phyloP scores from a whole-genome alignment of 768 basidiomycete genomes.

The Tricholoma terreum region DNA sequence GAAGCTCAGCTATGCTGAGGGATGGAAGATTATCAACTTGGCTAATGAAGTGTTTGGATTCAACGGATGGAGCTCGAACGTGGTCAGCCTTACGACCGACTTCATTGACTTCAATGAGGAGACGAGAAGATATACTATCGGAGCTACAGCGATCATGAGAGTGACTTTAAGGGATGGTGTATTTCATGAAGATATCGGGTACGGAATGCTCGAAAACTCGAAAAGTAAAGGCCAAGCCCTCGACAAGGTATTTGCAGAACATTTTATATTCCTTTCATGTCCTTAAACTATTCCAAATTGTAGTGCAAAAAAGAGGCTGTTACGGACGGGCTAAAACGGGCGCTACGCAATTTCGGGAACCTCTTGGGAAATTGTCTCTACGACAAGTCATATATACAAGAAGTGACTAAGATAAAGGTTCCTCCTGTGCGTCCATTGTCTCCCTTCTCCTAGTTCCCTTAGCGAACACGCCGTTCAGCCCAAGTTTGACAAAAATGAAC shows the following conservation, averaged over 20 bases:
- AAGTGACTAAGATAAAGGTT: constrained; percentile 85
- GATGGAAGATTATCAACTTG: constrained; percentile 97
- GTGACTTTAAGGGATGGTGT: constrained; percentile 87
- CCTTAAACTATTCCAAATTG: not conserved
- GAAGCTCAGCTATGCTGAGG: constrained; percentile 92
- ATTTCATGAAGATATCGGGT: constrained; percentile 93
- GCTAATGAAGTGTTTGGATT: constrained; percentile 99
- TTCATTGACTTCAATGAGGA: constrained; percentile 76
- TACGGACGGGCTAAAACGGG: constrained; percentile 90
- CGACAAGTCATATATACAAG: constrained; percentile 84
- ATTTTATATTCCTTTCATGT: constrained; percentile 15
- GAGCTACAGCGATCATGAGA: constrained; percentile 81
- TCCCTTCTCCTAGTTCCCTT: not conserved
- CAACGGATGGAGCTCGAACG: constrained; percentile 89
- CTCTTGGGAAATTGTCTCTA: constrained; percentile 96
- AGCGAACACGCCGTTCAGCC: constrained; percentile 34
- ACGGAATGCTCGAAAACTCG: constrained; percentile 81
- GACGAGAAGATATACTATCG: constrained; percentile 60
- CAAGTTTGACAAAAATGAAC: constrained; percentile 63
- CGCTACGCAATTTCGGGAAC: constrained; percentile 90
- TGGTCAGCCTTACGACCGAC: constrained; percentile 73
- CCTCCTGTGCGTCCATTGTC: constrained; percentile 56
- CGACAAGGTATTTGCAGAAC: constrained; percentile 74
- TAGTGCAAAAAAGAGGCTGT: constrained; percentile 99
- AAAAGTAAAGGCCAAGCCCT: constrained; percentile 83